Base-by-base conservation (phyloP, 352 stramenopile species). In the Globisporangium orthogonon region DNA sequence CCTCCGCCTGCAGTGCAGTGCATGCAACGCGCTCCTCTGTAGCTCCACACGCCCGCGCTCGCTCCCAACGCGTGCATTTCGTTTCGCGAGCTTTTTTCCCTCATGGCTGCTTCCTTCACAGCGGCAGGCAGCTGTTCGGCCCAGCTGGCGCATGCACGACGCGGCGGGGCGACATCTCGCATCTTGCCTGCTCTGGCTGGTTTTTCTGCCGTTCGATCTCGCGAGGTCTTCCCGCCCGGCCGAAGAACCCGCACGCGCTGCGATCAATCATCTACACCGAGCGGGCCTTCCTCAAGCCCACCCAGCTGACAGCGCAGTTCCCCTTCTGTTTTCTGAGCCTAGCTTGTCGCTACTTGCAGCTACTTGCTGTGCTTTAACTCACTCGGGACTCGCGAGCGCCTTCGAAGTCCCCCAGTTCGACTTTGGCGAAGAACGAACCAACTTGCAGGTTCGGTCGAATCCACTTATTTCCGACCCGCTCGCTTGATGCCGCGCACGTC, bases 401-500 rank as follows among this genome's bases (percentile, higher is more conserved):
- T 23, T 35, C 7, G 31, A 35, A 23, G 23, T 23, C 7, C 31
- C 7, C 31, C 61, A 66, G 61, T 66, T 66, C 61, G 61, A 63
- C 61, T 66, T 66, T 66, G 55, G 55, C 61, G 61, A 63, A 58
- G 61, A 66, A 66, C 57, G 50, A 30, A 7, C 29, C n/a, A 6
- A 11, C n/a, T 23, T 23, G 30, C 23, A 14, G 14, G 60, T 62
- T 62, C 54, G 51, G 49, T 54, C 23, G 23, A 23, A 23, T 23
- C 55, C 60, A 66, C 55, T 63, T 65, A 66, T 41, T 17, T 14
- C 14, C 47, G 7, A 23, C 50, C 7, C 17, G 30, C 15, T 30
- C 44, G 49, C 37, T 23, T 50, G 28, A 69, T 67, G 52, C 85
- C 86, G 78, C 73, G 67, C 41, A 68, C 84, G 69, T 66, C 58